Evolutionary conservation across 2,329 filamentous ascomycete species (phyloP).

Genomic region (Diplodia corticola): DNA sequence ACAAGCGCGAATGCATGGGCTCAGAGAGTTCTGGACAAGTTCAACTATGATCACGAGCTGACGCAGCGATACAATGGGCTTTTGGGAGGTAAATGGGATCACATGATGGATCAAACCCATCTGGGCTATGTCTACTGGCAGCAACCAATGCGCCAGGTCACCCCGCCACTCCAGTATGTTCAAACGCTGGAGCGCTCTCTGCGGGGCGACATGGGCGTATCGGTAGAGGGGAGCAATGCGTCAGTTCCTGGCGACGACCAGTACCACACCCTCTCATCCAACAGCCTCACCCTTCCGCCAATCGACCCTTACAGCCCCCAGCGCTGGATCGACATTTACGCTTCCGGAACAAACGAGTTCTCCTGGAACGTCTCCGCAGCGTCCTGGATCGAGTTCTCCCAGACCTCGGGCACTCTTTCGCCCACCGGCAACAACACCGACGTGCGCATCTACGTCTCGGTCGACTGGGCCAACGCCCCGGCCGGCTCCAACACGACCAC

Average conservation of each 20-base stretch:
- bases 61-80: conserved; percentile 38
- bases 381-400: conserved; percentile 40
- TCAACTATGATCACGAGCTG: conserved; percentile 40
- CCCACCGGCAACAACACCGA: conserved; percentile 34
- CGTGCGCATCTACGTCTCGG: conserved; percentile 39
- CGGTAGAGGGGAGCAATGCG: conserved; percentile 65
- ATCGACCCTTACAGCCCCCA: conserved; percentile 34
- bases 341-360: conserved; percentile 35
- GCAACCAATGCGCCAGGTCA: conserved; percentile 69
- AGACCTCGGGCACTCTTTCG: conserved; percentile 34
- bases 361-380: conserved; percentile 40
- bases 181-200: conserved; percentile 59
- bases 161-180: conserved; percentile 62
- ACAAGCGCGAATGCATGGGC: conserved; percentile 42
- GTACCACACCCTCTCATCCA: conserved; percentile 54
- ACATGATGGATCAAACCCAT: conserved; percentile 44
- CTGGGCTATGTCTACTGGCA: conserved; percentile 54
- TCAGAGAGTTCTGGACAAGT: conserved; percentile 39
- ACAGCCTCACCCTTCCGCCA: conserved; percentile 33
- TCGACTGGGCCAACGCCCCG: conserved; percentile 36
- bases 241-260: conserved; percentile 67
- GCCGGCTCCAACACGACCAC: conserved; percentile 32
- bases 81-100: conserved; percentile 42
- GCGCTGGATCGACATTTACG: conserved; percentile 42
- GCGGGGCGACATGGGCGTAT: conserved; percentile 63